Evolutionary conservation across 257 asterid genomes (phyloP).

Genomic region (Primulina tabacum): DNA sequence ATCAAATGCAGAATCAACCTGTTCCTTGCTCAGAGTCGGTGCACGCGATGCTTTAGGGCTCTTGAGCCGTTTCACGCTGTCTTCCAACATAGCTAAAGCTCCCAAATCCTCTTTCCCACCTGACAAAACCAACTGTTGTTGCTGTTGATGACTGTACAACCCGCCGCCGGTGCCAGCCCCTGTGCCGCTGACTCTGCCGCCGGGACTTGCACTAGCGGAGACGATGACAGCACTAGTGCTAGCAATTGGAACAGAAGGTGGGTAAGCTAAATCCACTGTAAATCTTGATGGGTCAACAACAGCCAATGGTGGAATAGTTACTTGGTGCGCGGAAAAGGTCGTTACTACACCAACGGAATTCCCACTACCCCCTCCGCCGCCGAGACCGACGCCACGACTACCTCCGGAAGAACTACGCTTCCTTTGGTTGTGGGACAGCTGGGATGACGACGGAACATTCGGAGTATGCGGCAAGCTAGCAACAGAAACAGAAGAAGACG

Average conservation of each 20-base stretch:
- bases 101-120: slow-evolving; percentile 97
- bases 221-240: slow-evolving; percentile 34
- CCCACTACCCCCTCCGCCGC: slow-evolving; percentile 24
- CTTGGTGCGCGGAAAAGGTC: slow-evolving; percentile 31
- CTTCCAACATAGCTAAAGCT: slow-evolving; percentile 80
- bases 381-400: slow-evolving; percentile 25
- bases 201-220: slow-evolving; percentile 31
- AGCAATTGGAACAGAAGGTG: slow-evolving; percentile 46
- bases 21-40: slow-evolving; percentile 59
- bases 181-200: neutral
- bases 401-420: slow-evolving; percentile 33
- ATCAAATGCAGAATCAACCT: slow-evolving; percentile 70
- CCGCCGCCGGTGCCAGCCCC: slow-evolving; percentile 25
- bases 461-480: slow-evolving; percentile 20
- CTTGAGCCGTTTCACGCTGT: slow-evolving; percentile 80
- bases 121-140: slow-evolving; percentile 58
- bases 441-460: slow-evolving; percentile 16
- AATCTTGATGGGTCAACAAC: slow-evolving; percentile 74
- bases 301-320: slow-evolving; percentile 48
- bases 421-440: slow-evolving; percentile 38
- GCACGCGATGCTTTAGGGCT: slow-evolving; percentile 74
- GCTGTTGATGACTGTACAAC: slow-evolving; percentile 44
- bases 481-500: slow-evolving; percentile 30
- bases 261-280: slow-evolving; percentile 57
- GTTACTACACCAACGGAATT: slow-evolving; percentile 25